Evolutionary conservation across 371 early-diverging fungal species (phyloP).

Genomic region (Aphelidium insulamus): DNA sequence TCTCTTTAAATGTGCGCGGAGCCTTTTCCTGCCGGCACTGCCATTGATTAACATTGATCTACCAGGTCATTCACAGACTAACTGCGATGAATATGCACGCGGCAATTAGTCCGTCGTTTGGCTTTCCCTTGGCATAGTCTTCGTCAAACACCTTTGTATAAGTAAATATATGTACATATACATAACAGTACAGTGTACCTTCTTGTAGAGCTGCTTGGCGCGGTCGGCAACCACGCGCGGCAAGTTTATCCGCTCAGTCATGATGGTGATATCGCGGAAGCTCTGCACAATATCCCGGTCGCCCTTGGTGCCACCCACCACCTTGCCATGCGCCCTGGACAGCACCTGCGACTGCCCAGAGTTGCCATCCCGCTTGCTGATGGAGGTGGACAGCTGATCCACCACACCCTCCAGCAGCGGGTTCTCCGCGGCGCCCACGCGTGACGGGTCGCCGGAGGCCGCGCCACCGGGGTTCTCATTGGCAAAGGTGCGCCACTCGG

Average conservation of each 20-base stretch:
- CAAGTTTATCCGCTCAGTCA: conserved; percentile 75
- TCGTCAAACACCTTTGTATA: conserved; percentile 34
- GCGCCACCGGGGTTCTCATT: conserved; percentile 90
- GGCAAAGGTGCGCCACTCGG: conserved; percentile 98
- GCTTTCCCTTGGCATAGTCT: conserved; percentile 72
- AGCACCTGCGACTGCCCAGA: conserved; percentile 10
- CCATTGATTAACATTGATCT: too few relatives aligned
- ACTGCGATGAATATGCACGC: conserved; percentile 94
- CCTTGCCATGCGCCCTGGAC: conserved; percentile 20
- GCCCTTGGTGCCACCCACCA: conserved; percentile 44
- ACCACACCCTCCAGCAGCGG: conserved; percentile 62
- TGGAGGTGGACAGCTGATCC: conserved; percentile 82
- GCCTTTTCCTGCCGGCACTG: conserved; percentile 81
- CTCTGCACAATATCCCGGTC: conserved; percentile 68
- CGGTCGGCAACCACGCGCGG: conserved; percentile 69
- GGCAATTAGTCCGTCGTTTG: conserved; percentile 76
- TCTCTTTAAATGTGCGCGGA: conserved; percentile 93
- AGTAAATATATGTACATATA: too few relatives aligned
- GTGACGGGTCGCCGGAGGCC: conserved; percentile 90
- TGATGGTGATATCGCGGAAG: conserved; percentile 76
- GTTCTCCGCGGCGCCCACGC: conserved; percentile 93
- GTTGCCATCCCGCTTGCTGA: conserved; percentile 48
- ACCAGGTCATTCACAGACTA: too few relatives aligned
- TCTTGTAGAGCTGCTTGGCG: conserved; percentile 89
- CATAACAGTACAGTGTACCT: too few relatives aligned